Conservation (phyloP, 768 basidiomycete species). For the Tricholoma hemisulphureum region DNA sequence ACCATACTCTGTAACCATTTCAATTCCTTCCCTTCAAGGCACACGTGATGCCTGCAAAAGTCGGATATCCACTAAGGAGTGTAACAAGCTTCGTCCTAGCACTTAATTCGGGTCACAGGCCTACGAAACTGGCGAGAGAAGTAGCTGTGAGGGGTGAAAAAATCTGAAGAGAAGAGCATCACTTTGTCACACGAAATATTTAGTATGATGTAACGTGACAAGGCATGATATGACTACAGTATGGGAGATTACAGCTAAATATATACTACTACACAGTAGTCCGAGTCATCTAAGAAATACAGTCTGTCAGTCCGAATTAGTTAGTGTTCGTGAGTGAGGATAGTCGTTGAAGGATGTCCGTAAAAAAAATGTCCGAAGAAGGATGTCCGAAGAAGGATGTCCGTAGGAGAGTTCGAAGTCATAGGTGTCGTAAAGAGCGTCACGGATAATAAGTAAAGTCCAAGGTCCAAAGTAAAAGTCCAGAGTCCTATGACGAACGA, state of each 20-base stretch:
- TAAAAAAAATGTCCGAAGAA: not conserved
- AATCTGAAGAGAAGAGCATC: not conserved
- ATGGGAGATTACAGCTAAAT: slow-evolving; percentile 1
- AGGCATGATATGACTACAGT: not conserved
- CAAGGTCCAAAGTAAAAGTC: slow-evolving; percentile 1
- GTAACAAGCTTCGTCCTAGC: too few relatives aligned
- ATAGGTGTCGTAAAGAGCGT: slow-evolving; percentile 1
- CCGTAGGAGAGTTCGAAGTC: not conserved
- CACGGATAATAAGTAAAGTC: not conserved
- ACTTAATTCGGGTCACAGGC: too few relatives aligned
- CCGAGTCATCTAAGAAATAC: slow-evolving; percentile 6
- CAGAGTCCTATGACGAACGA: not conserved
- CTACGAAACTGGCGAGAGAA: too few relatives aligned
- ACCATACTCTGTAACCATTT: slow-evolving; percentile 15
- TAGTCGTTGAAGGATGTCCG: slow-evolving; percentile 7
- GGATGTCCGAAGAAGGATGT: not conserved
- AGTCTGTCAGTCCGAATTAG: slow-evolving; percentile 1
- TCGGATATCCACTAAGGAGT: slow-evolving; percentile 5
- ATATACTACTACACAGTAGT: slow-evolving; percentile 2
- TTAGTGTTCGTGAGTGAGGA: not conserved
- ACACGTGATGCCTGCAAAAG: not conserved
- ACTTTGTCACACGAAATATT: not conserved
- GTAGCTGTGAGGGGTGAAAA: too few relatives aligned
- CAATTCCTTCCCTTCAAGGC: not conserved
- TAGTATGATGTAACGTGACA: not conserved